These are phyloP conservation scores for Globisporangium nodosum DNA, from an alignment of 352 stramenopile species.

Conservation along the genomic window DNA sequence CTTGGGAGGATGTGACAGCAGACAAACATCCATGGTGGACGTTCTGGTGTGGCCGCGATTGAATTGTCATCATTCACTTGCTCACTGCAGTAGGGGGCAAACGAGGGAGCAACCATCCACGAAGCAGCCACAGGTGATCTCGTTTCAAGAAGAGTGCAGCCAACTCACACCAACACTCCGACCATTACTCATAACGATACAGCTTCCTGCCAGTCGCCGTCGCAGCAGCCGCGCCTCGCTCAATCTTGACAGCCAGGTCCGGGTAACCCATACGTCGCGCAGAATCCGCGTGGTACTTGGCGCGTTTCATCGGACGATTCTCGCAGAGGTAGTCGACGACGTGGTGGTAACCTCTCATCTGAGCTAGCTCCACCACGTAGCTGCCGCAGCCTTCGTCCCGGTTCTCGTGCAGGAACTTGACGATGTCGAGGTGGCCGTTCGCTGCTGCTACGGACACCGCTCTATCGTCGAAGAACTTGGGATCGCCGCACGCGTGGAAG, in stretches of 20 bases:
- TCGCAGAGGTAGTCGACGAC: neutral
- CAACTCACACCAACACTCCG: no score
- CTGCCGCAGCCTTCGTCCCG: no score
- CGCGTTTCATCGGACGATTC: neutral
- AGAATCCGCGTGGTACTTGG: neutral
- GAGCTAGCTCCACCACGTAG: no score
- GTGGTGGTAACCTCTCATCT: neutral
- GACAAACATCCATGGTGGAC: no score
- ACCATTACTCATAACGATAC: neutral
- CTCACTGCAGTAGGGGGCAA: no score
- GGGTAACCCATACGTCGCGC: no score
- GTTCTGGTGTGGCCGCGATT: no score
- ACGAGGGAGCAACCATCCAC: no score
- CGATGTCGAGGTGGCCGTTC: neutral
- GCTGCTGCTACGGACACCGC: neutral
- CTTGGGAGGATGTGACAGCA: no score
- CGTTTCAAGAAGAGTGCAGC: no score
- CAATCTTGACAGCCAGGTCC: neutral
- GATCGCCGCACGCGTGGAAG: neutral
- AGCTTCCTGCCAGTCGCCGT: neutral
- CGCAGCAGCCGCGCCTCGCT: neutral
- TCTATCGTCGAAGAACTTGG: neutral
- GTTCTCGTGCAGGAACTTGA: neutral
- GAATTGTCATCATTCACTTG: no score
- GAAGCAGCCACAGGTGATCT: no score